Conservation (phyloP, 2,329 filamentous ascomycete species). For the Zymoseptoria passerinii region DNA sequence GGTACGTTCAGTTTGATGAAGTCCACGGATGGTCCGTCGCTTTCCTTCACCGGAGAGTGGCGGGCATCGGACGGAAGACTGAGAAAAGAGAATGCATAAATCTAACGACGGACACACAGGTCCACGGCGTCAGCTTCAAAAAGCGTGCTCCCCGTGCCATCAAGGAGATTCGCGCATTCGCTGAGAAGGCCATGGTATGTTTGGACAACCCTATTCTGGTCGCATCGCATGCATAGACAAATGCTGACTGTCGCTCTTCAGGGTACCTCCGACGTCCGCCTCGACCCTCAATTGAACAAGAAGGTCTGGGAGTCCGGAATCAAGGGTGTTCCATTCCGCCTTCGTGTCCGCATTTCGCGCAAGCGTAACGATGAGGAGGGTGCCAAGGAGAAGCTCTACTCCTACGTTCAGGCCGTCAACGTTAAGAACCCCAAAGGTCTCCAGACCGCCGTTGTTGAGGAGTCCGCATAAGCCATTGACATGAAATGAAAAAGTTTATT, state of each 20-base stretch:
- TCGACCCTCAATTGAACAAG: constrained; percentile 99
- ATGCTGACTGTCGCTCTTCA: constrained; percentile 33
- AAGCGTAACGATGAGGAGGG: constrained; percentile 99
- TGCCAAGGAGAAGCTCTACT: constrained; percentile 99
- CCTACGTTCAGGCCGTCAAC: constrained; percentile 98
- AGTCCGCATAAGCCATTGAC: constrained; percentile 32
- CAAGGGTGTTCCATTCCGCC: constrained; percentile 96
- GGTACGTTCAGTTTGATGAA: constrained; percentile 74
- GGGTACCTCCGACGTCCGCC: constrained; percentile 93
- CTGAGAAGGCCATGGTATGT: constrained; percentile 90
- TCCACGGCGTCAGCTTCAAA: constrained; percentile 98
- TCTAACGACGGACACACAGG: constrained; percentile 47
- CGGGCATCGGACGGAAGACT: constrained; percentile 60
- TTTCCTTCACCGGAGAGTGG: constrained; percentile 1
- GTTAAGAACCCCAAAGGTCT: constrained; percentile 99
- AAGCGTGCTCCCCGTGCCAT: constrained; percentile 97
- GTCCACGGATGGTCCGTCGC: constrained; percentile 49
- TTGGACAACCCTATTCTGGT: neutral
- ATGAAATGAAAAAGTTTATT: neutral
- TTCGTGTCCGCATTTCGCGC: constrained; percentile 96
- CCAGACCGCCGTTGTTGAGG: constrained; percentile 77
- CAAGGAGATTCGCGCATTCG: constrained; percentile 99
- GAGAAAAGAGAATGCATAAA: constrained; percentile 36
- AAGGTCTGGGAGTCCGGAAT: constrained; percentile 99
- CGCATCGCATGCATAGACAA: neutral